Evolutionary conservation across 495 filamentous ascomycete genomes (phyloP).

Genomic region (Polyplosphaeria fusca): DNA sequence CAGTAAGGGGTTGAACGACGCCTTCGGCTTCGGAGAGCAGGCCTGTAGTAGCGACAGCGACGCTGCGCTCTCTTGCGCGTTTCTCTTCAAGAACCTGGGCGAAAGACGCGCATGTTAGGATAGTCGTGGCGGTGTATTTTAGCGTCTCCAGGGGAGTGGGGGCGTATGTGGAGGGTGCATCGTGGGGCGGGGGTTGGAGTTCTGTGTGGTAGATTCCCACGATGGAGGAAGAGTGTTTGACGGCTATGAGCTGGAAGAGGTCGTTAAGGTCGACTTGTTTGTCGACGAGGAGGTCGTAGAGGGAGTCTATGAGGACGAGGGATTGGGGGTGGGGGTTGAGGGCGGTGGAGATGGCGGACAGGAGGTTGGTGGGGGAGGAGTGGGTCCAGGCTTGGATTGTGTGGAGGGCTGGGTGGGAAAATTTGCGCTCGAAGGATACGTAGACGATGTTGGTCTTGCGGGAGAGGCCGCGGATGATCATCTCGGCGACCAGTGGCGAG

Average conservation of each 20-base stretch:
- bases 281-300: slow-evolving; percentile 20
- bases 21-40: slow-evolving; percentile 72
- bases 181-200: slow-evolving; percentile 46
- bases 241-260: slow-evolving; percentile 48
- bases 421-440: slow-evolving; percentile 11
- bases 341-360: slow-evolving; percentile 4
- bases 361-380: slow-evolving; percentile 6
- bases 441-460: slow-evolving; percentile 23
- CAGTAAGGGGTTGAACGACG: slow-evolving; percentile 52
- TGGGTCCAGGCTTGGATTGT: slow-evolving; percentile 6
- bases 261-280: slow-evolving; percentile 12
- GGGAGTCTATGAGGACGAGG: slow-evolving; percentile 30
- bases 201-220: slow-evolving; percentile 68
- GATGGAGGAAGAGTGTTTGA: slow-evolving; percentile 48
- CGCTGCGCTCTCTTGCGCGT: slow-evolving; percentile 64
- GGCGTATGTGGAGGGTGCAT: slow-evolving; percentile 54
- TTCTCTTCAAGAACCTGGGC: slow-evolving; percentile 66
- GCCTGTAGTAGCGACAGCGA: slow-evolving; percentile 71
- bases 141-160: slow-evolving; percentile 63
- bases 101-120: slow-evolving; percentile 62
- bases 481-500: slow-evolving; percentile 2
- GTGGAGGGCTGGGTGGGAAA: slow-evolving; percentile 4
- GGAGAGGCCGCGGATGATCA: slow-evolving; percentile 20
- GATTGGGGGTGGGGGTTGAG: slow-evolving; percentile 6
- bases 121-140: slow-evolving; percentile 64